Evolutionary conservation across 2,329 filamentous ascomycete species (phyloP).

Genomic region (Aspergillus caelatus): DNA sequence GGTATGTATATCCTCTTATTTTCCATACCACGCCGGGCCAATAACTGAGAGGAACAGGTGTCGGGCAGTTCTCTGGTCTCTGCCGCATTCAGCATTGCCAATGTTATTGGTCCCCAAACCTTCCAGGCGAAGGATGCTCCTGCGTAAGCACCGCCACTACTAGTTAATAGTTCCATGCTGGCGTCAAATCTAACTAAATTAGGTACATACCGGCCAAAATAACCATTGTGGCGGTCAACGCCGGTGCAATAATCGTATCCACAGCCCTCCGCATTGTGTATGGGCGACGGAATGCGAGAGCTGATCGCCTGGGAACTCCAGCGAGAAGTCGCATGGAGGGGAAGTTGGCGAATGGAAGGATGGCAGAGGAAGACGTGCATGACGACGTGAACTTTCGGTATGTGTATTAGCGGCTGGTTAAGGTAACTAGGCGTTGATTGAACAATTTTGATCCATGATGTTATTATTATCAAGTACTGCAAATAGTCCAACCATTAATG

Average conservation of each 20-base stretch:
- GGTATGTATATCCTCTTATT: slow-evolving; percentile 17
- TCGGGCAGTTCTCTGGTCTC: slow-evolving; percentile 49
- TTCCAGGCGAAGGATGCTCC: slow-evolving; percentile 49
- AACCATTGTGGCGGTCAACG: slow-evolving; percentile 40
- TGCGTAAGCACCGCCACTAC: slow-evolving; percentile 25
- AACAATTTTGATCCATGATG: no score
- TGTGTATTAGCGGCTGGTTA: slow-evolving; percentile 28
- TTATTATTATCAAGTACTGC: background rate
- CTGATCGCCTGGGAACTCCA: slow-evolving; percentile 22
- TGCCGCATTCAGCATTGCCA: slow-evolving; percentile 44
- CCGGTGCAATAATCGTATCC: slow-evolving; percentile 30
- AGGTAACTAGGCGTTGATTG: background rate
- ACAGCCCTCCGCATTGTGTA: slow-evolving; percentile 29
- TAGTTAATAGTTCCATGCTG: background rate
- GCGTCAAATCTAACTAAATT: slow-evolving; percentile 13
- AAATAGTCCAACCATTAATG: no score
- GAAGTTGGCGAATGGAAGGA: slow-evolving; percentile 18
- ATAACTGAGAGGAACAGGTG: slow-evolving; percentile 37
- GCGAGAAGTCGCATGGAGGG: slow-evolving; percentile 27
- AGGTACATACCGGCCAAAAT: slow-evolving; percentile 40
- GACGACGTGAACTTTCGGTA: slow-evolving; percentile 32
- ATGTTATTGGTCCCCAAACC: slow-evolving; percentile 43
- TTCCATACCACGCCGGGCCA: background rate
- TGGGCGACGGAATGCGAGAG: slow-evolving; percentile 28
- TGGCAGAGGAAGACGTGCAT: slow-evolving; percentile 20